Percentiles rank a stretch among this genome's conserved stretches.
Evolutionary conservation across 176 grass and related monocot genomes (phyloP).

Genomic region (Avena sativa): DNA sequence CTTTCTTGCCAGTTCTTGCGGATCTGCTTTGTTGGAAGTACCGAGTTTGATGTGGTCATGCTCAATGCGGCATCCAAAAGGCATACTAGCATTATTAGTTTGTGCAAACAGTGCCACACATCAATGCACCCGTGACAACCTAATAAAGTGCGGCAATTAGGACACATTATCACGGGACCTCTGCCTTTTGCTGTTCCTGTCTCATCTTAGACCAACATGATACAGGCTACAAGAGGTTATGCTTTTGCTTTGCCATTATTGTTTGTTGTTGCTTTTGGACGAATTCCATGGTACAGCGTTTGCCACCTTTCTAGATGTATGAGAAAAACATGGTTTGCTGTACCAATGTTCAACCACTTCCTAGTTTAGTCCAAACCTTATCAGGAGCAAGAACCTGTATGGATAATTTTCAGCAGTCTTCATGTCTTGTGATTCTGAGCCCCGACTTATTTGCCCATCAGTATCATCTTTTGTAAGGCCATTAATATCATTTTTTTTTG

Average conservation of each 20-base stretch:
- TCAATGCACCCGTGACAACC: neutral
- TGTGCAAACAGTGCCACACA: neutral
- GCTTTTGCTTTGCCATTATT: neutral
- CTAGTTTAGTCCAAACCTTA: neutral
- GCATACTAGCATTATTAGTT: neutral
- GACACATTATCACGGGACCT: neutral
- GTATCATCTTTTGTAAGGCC: neutral
- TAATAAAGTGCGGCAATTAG: neutral
- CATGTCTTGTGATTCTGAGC: neutral
- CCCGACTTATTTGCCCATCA: neutral
- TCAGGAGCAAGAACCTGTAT: neutral
- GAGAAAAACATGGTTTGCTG: neutral
- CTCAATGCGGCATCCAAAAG: neutral
- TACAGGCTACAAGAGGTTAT: neutral
- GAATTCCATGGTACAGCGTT: constrained; percentile 12
- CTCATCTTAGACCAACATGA: neutral
- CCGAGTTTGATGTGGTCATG: neutral
- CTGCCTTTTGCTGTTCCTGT: constrained; percentile 19
- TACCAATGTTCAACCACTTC: neutral
- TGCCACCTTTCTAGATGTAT: neutral
- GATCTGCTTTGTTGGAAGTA: constrained; percentile 12
- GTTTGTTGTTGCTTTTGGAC: neutral
- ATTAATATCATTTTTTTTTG: neutral
- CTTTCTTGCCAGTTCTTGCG: neutral
- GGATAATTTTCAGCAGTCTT: neutral